Evolutionary conservation across 176 grass and related monocot species (phyloP).

Genomic region (Canna indica): DNA sequence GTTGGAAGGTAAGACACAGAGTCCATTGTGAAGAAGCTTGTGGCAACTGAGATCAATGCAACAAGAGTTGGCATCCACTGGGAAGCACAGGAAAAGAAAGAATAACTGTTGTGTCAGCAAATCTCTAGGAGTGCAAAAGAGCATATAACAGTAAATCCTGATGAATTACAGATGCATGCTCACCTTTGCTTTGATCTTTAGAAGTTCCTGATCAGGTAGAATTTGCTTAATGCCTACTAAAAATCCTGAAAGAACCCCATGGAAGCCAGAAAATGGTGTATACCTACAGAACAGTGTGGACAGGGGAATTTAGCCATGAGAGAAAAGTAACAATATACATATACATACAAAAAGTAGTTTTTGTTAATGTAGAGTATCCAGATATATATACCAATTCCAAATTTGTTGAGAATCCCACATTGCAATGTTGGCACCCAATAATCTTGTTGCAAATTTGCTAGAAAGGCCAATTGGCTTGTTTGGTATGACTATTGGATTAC

Average conservation of each 20-base stretch:
- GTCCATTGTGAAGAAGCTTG: constrained; percentile 59
- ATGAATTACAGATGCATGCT: constrained; percentile 9
- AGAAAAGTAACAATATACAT: background rate
- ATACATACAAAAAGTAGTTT: background rate
- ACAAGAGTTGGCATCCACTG: constrained; percentile 82
- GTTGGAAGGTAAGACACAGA: constrained; percentile 68
- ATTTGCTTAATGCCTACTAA: constrained; percentile 90
- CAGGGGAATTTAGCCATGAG: background rate
- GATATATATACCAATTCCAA: background rate
- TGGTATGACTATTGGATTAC: no score
- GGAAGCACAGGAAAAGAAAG: background rate
- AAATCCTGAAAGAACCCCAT: constrained; percentile 84
- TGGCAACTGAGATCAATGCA: constrained; percentile 46
- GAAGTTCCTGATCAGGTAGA: constrained; percentile 86
- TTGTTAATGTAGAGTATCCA: background rate
- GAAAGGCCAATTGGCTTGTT: no score
- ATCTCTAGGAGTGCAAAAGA: background rate
- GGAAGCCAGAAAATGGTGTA: constrained; percentile 87
- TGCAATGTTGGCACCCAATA: background rate
- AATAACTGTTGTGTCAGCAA: constrained; percentile 5
- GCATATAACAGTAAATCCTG: background rate
- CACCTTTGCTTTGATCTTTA: constrained; percentile 95
- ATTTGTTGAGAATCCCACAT: background rate
- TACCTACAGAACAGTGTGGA: constrained; percentile 48
- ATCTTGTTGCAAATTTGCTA: background rate